Percentiles rank a stretch among this genome's conserved stretches.
phyloP scores from a whole-genome alignment of 495 filamentous ascomycete genomes.

The Xylaria venustula region DNA sequence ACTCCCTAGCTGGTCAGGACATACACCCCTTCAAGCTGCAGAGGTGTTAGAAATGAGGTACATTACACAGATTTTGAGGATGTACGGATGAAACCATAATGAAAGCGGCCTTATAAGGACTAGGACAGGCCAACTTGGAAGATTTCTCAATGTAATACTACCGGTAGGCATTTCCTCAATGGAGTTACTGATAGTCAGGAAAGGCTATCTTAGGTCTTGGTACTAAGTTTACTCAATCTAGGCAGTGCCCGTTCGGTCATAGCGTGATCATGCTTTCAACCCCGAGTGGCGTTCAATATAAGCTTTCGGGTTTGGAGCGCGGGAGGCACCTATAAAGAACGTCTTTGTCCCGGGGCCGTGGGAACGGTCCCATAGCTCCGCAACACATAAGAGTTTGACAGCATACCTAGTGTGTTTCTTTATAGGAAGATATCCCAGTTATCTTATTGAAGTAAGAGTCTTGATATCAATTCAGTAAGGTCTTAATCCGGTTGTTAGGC shows the following conservation, averaged over 20 bases:
- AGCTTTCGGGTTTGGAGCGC: no score
- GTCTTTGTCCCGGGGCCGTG: no score
- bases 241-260: not conserved
- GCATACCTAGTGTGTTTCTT: no score
- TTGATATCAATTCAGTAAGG: no score
- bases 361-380: no score
- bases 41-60: constrained; percentile 9
- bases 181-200: constrained; percentile 2
- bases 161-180: not conserved
- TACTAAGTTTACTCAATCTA: not conserved
- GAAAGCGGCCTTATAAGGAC: constrained; percentile 1
- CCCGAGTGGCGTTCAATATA: no score
- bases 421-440: no score
- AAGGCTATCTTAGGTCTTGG: not conserved
- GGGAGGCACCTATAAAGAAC: no score
- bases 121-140: constrained; percentile 4
- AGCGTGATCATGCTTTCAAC: not conserved
- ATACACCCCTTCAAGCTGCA: constrained; percentile 17
- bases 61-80: constrained; percentile 15
- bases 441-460: no score
- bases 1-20: constrained; percentile 17
- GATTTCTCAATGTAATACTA: constrained; percentile 11
- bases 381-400: no score
- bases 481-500: no score
- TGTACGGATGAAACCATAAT: constrained; percentile 12